Evolutionary conservation across 1,284 basidiomycete species (phyloP), one percentile per base, ranked within the genome.

Genomic region (Heterobasidion occidentale): DNA sequence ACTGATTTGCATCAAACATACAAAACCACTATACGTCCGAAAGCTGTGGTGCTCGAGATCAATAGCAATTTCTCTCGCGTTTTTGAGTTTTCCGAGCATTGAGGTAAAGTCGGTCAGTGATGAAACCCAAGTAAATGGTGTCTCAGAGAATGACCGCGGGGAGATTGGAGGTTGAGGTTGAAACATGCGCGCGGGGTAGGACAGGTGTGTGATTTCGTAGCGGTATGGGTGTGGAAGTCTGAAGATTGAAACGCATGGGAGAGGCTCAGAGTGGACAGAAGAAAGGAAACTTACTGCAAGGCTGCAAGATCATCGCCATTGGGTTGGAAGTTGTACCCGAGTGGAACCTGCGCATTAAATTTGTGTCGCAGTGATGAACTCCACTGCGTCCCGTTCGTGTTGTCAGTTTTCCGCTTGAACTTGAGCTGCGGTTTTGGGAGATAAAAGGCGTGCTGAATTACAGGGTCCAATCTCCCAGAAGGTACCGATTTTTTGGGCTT

Each of bases 31-130:
- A 70, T 90, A 98, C 4, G 87, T 86, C 51, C 94, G 80, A 65
- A 88, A 90, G 61, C 82, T 87, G 74, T 98, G 94, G 67, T 98
- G 90, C 70, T 99, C 96, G 49, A 99, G 76, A 70, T 99, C 96
- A 44, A 99, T 79, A 1, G 96, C 96, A 54, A 99, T 86, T 70
- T 97, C 94, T 47, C 72, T 75, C n/a, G 79, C 80, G 11, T 71
- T 67, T 44, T 81, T 79, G 15, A 95, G 76, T 55, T 78, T 76
- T n/a, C 79, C 77, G 4, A 92, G 74, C 80, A 97, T 85, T 19
- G 64, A 66, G 3, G 79, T 70, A 45, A 97, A 77, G 12, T 74
- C 73, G 11, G 73, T 71, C 0, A 75, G 66, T 3, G 84, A 88
- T 9, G 84, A 78, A 9, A 98, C 79, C 78, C 85, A 94, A 36